Conservation (phyloP, 768 basidiomycete species). For the Collybiopsis confluens region DNA sequence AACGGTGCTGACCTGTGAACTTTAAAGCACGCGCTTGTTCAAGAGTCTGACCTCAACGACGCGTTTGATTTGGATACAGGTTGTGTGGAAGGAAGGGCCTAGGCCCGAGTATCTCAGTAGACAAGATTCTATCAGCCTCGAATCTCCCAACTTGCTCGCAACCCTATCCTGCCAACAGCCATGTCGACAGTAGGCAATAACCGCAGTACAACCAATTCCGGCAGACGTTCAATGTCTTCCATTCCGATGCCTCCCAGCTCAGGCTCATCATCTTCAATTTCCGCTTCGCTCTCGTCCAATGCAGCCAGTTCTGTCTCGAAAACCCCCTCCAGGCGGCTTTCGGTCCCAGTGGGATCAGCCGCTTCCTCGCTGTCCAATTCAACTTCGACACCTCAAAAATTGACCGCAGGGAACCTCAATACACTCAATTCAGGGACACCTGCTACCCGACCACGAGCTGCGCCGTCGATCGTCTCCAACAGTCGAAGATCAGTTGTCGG, state of each 20-base stretch:
- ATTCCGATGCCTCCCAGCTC: not conserved
- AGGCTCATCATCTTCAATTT: not conserved
- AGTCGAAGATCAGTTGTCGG: slow-evolving; percentile 2
- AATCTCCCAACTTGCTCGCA: no score
- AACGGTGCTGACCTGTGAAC: no score
- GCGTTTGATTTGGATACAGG: no score
- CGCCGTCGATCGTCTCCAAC: slow-evolving; percentile 2
- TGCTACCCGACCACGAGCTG: not conserved
- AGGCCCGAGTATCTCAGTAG: no score
- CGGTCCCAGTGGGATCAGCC: not conserved
- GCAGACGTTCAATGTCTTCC: slow-evolving; percentile 3
- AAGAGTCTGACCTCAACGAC: no score
- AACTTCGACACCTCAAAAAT: not conserved
- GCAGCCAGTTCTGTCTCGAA: not conserved
- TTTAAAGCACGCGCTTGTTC: no score
- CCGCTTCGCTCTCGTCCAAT: slow-evolving; percentile 1
- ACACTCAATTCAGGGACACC: not conserved
- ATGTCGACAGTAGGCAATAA: slow-evolving; percentile 5
- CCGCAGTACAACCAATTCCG: not conserved
- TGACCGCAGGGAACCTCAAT: not conserved
- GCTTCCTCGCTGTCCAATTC: not conserved
- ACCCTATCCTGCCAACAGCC: not conserved
- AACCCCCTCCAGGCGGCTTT: not conserved
- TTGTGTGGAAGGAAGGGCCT: no score
- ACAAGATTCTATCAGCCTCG: no score